These are phyloP conservation scores for Closterium sp. DNA, from an alignment of 139 green algal species.

Conservation along the genomic window DNA sequence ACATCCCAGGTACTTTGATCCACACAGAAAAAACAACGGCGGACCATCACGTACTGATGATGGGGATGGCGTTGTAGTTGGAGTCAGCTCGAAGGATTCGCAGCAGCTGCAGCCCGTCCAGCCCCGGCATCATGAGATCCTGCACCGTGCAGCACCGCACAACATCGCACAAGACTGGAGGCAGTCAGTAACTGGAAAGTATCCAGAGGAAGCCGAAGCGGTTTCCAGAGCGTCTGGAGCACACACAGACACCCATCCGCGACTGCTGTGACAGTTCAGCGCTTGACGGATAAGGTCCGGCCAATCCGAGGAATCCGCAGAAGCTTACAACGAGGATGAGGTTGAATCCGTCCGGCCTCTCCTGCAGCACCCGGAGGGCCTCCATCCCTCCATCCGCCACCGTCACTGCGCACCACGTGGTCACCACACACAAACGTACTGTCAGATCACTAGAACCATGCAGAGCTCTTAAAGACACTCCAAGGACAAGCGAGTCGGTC, in stretches of 20 bases:
- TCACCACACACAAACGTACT: constrained; percentile 22
- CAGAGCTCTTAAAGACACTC: too few species aligned
- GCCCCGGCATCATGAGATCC: constrained; percentile 87
- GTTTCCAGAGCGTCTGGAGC: background rate
- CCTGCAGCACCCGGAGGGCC: constrained; percentile 71
- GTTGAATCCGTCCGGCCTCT: constrained; percentile 68
- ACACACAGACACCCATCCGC: background rate
- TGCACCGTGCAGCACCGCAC: background rate
- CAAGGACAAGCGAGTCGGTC: background rate
- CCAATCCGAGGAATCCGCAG: background rate
- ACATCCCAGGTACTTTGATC: too few species aligned
- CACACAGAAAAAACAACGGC: too few species aligned
- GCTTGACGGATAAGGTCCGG: too few species aligned
- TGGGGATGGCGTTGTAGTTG: constrained; percentile 68
- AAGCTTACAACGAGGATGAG: constrained; percentile 67
- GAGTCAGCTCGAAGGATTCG: constrained; percentile 68
- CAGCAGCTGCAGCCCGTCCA: constrained; percentile 80
- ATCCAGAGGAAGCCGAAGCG: background rate
- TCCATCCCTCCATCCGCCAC: constrained; percentile 59
- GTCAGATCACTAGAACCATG: background rate
- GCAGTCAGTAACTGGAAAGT: background rate
- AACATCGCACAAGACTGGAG: background rate
- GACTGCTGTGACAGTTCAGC: background rate
- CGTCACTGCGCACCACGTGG: constrained; percentile 64
- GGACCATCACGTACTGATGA: constrained; percentile 65